Evolutionary conservation across 1,284 basidiomycete species (phyloP).

Genomic region (Moniliophthora roreri): DNA sequence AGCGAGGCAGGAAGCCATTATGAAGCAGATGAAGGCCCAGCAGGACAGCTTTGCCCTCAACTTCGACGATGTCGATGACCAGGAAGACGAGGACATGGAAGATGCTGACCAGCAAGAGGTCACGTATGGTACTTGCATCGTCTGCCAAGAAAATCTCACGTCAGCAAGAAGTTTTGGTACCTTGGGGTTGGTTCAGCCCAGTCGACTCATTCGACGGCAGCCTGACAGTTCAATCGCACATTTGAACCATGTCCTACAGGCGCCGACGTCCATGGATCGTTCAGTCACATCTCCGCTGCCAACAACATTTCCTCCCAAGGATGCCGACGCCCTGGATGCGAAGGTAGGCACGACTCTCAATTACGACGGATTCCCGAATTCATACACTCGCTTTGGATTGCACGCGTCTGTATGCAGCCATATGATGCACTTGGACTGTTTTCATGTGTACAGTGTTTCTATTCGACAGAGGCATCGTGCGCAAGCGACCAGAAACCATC

Average conservation of each 20-base stretch:
- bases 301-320: conserved; percentile 54
- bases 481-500: conserved; percentile 93
- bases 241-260: conserved; percentile 74
- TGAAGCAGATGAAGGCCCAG: conserved; percentile 91
- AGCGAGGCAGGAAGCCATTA: conserved; percentile 84
- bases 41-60: conserved; percentile 84
- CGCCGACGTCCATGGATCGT: conserved; percentile 70
- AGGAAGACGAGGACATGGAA: conserved; percentile 56
- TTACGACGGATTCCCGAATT: conserved; percentile 75
- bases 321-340: conserved; percentile 48
- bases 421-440: conserved; percentile 97
- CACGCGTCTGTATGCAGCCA: conserved; percentile 93
- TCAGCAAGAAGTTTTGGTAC: conserved; percentile 78
- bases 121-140: conserved; percentile 90
- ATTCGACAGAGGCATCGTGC: conserved; percentile 87
- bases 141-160: conserved; percentile 94
- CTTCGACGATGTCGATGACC: conserved; percentile 66
- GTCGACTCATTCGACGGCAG: conserved; percentile 79
- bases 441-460: conserved; percentile 87
- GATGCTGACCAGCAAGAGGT: conserved; percentile 45
- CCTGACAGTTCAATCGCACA: conserved; percentile 71
- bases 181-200: conserved; percentile 90
- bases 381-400: conserved; percentile 81
- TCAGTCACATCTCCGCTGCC: conserved; percentile 24
- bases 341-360: conserved; percentile 46